phyloP scores from a whole-genome alignment of 176 grass and related monocot species.

The Pharus latifolius region DNA sequence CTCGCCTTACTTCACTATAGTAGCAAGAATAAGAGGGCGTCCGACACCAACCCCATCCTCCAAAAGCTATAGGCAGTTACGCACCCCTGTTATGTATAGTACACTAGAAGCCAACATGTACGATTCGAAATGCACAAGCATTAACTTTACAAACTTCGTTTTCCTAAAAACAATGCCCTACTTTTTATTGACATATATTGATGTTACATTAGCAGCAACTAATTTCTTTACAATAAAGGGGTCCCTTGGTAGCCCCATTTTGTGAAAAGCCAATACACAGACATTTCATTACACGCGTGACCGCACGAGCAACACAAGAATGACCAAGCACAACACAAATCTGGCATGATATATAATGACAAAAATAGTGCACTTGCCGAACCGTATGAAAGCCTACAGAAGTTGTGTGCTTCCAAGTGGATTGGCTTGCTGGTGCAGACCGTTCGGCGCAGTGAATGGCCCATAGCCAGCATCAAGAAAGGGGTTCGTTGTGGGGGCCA shows the following conservation, averaged over 20 bases:
- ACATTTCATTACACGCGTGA: not conserved
- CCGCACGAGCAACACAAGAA: conserved; percentile 27
- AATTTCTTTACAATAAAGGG: conserved; percentile 15
- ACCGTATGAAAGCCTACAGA: conserved; percentile 21
- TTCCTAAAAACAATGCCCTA: too few relatives aligned
- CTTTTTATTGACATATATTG: not conserved
- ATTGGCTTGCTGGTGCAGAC: conserved; percentile 28
- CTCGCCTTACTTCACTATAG: too few relatives aligned
- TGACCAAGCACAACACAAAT: conserved; percentile 1
- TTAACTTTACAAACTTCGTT: too few relatives aligned
- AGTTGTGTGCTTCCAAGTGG: conserved; percentile 44
- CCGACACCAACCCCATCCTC: too few relatives aligned
- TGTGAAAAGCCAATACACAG: not conserved
- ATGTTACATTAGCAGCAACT: not conserved
- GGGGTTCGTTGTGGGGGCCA: conserved; percentile 20
- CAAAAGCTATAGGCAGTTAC: too few relatives aligned
- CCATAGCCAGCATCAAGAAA: conserved; percentile 55
- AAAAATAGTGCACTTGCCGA: not conserved
- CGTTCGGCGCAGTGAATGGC: conserved; percentile 39
- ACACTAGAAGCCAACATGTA: too few relatives aligned
- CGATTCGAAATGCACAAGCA: too few relatives aligned
- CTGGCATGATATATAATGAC: not conserved
- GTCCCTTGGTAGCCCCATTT: not conserved
- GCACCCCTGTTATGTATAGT: too few relatives aligned
- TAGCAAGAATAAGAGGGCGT: too few relatives aligned